Base-by-base conservation (phyloP, 495 filamentous ascomycete species). In the Penicillium alfredii region DNA sequence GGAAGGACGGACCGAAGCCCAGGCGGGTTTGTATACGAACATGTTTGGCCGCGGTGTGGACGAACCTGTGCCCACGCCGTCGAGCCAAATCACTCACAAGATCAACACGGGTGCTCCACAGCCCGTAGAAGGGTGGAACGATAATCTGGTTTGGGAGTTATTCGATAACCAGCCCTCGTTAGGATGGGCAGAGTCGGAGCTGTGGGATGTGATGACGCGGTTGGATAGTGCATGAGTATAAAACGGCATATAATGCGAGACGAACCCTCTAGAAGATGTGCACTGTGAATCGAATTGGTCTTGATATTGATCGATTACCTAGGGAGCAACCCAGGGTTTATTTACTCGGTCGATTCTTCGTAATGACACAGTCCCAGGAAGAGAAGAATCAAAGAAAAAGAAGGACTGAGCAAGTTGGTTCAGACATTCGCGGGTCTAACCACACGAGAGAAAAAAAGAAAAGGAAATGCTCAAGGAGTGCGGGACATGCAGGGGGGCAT, bases 131-230 rank as follows among this genome's bases (percentile, higher is more conserved):
- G 49, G 46, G 8, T 59, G 56, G 56, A 33, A 56, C 49, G 55
- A 59, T 27, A 49, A 35, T 43, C 40, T 59, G 23, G 53, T 59
- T 47, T 59, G 56, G 56, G 53, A 59, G 35, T 21, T 59, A 16
- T 59, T 56, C 17, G 45, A 54, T 33, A 56, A 53, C 9, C 56
- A 59, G 35, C 56, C 56, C 1, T 54, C 56, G 0, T 29, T 59
- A n/a, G 56, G 50, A 7, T 59, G 56, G 56, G 42, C 51, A 12
- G 54, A 55, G 27, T 57, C 51, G 8, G 54, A 51, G 24, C 13
- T 51, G 8, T 55, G 47, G 51, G 42, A 45, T 37, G 45, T 26
- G 0, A 50, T 56, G 36, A 32, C 43, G 4, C 53, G 45, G 13
- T 35, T 53, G 19, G 32, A 41, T 30, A n/a, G 20, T 13, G 11